phyloP scores from a whole-genome alignment of 768 basidiomycete species.

The Lentinula guzmanii region DNA sequence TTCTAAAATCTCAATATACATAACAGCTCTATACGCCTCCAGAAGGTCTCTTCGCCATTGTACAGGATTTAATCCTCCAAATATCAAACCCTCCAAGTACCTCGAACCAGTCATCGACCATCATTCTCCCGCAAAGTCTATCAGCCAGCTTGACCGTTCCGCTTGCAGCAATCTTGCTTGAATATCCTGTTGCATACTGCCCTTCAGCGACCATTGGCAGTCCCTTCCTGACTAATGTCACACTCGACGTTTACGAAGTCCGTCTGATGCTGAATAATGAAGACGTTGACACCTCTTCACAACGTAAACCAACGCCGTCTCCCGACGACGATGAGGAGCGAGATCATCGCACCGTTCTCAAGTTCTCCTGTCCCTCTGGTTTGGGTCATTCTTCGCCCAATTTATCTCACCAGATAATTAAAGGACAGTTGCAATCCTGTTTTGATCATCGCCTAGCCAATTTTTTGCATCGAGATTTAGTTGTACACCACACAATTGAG shows the following conservation, averaged over 20 bases:
- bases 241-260: constrained; percentile 49
- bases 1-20: neutral
- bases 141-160: constrained; percentile 29
- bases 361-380: constrained; percentile 50
- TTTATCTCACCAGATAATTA: constrained; percentile 20
- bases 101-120: neutral
- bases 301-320: neutral
- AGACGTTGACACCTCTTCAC: neutral
- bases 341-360: constrained; percentile 34
- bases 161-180: constrained; percentile 53
- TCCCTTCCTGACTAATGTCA: constrained; percentile 37
- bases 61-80: neutral
- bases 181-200: constrained; percentile 51
- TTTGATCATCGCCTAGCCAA: constrained; percentile 26
- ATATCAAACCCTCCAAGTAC: neutral
- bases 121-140: constrained; percentile 6
- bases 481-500: constrained; percentile 27
- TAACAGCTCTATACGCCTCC: neutral
- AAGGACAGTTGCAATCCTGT: constrained; percentile 22
- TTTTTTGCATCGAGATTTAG: constrained; percentile 10
- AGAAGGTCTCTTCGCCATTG: neutral
- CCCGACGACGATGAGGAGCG: constrained; percentile 6
- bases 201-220: constrained; percentile 29
- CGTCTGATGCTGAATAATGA: constrained; percentile 13
- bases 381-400: constrained; percentile 15